A percentile compares a stretch with the other conserved stretches of the same genome.
Evolutionary conservation across 2,329 filamentous ascomycete species (phyloP).

Genomic region (Aureobasidium sp.): DNA sequence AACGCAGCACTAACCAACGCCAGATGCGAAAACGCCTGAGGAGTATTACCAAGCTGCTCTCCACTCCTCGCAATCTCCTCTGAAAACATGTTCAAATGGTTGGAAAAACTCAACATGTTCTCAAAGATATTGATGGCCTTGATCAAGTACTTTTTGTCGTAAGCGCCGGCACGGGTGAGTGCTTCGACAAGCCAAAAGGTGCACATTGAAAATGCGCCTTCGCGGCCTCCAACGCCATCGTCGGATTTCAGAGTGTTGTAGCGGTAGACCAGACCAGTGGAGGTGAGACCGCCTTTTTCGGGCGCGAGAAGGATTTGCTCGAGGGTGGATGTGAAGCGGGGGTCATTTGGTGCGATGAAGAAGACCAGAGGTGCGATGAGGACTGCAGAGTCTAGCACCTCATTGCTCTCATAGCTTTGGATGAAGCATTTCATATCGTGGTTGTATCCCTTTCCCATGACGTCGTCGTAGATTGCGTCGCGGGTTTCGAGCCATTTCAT

Average conservation of each 20-base stretch:
- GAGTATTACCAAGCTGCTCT: slow-evolving; percentile 72
- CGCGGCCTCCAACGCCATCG: slow-evolving; percentile 64
- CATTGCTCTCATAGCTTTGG: slow-evolving; percentile 66
- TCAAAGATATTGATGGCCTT: slow-evolving; percentile 62
- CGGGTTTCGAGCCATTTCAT: slow-evolving; percentile 55
- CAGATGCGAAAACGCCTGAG: slow-evolving; percentile 70
- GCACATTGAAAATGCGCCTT: slow-evolving; percentile 74
- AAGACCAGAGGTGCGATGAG: slow-evolving; percentile 72
- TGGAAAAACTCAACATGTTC: slow-evolving; percentile 68
- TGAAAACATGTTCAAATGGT: slow-evolving; percentile 70
- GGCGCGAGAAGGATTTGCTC: slow-evolving; percentile 63
- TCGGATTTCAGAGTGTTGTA: slow-evolving; percentile 62
- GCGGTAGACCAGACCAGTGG: slow-evolving; percentile 63
- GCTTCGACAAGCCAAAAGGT: slow-evolving; percentile 79
- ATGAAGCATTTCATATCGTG: slow-evolving; percentile 60
- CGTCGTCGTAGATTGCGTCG: slow-evolving; percentile 62
- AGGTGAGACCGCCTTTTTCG: slow-evolving; percentile 65
- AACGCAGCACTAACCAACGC: slow-evolving; percentile 70
- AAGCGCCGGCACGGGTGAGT: slow-evolving; percentile 51
- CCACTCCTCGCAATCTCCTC: slow-evolving; percentile 69
- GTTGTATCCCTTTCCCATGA: slow-evolving; percentile 76
- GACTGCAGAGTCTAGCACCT: slow-evolving; percentile 64
- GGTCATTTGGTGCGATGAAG: slow-evolving; percentile 70
- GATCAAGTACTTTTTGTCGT: slow-evolving; percentile 56
- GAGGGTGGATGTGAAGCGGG: slow-evolving; percentile 63